Percentiles rank a stretch among this genome's conserved stretches.
Evolutionary conservation across 306 rosid species (phyloP).

Genomic region (Arachis hypogaea): DNA sequence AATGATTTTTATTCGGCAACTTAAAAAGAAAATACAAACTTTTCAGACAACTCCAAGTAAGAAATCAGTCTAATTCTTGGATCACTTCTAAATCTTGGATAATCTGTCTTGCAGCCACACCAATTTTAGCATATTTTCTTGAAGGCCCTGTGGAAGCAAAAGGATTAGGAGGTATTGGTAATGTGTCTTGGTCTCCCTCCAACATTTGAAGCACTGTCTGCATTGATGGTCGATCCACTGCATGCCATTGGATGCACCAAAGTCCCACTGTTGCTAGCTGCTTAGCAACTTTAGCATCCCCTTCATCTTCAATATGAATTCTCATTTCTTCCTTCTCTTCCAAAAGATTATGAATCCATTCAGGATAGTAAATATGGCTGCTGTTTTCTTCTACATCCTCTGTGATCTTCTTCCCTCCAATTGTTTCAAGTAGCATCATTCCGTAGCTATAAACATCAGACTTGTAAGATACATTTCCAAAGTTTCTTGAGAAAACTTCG

Average conservation of each 20-base stretch:
- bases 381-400: constrained; percentile 6
- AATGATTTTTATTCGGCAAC: not conserved
- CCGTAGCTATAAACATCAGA: constrained; percentile 48
- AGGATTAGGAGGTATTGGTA: constrained; percentile 33
- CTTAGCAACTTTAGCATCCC: constrained; percentile 25
- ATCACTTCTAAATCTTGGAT: constrained; percentile 25
- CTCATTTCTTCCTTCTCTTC: constrained; percentile 27
- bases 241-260: constrained; percentile 43
- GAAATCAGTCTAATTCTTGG: constrained; percentile 23
- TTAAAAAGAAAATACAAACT: not conserved
- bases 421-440: constrained; percentile 45
- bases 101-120: not conserved
- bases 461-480: constrained; percentile 42
- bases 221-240: constrained; percentile 41
- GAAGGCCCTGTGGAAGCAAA: constrained; percentile 21
- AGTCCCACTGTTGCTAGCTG: constrained; percentile 40
- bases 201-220: constrained; percentile 35
- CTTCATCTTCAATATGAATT: constrained; percentile 29
- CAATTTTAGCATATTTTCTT: not conserved
- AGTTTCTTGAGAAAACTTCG: constrained; percentile 47
- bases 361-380: constrained; percentile 23
- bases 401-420: constrained; percentile 39
- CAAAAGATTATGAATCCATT: constrained; percentile 32
- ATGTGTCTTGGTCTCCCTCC: constrained; percentile 18
- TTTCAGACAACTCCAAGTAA: not conserved